Percentiles rank a stretch among this genome's conserved stretches.
These are phyloP conservation scores for Volvox reticuliferus DNA, from an alignment of 139 green algal species.

Conservation along the genomic window DNA sequence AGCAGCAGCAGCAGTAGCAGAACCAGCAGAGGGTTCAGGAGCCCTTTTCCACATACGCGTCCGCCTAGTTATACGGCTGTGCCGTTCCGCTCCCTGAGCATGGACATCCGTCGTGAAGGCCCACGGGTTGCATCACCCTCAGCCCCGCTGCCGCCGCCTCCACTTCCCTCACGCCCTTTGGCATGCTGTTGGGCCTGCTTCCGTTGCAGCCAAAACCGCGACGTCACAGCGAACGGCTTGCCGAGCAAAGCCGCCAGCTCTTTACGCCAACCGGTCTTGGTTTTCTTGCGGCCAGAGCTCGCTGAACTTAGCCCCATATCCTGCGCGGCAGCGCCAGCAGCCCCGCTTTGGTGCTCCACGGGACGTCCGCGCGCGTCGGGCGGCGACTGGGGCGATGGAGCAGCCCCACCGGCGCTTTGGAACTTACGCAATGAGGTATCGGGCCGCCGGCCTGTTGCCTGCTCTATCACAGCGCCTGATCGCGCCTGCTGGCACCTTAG, in stretches of 20 bases:
- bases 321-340: neutral
- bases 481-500: neutral
- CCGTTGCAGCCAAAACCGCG: neutral
- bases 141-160: neutral
- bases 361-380: neutral
- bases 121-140: neutral
- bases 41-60: too few relatives aligned
- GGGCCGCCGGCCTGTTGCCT: too few relatives aligned
- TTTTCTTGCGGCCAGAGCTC: slow-evolving; percentile 9
- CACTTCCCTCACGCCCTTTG: neutral
- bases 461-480: neutral
- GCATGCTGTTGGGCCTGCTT: neutral
- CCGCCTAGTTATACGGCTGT: neutral
- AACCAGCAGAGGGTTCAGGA: too few relatives aligned
- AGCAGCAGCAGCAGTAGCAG: too few relatives aligned
- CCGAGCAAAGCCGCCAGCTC: slow-evolving; percentile 4
- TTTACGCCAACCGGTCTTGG: neutral
- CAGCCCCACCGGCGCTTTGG: neutral
- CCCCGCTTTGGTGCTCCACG: neutral
- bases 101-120: neutral
- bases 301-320: neutral
- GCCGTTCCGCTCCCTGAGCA: slow-evolving; percentile 11
- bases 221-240: neutral
- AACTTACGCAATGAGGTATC: neutral
- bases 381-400: neutral